phyloP scores from a whole-genome alignment of 306 rosid genomes.

The Abrus pulchellus region DNA sequence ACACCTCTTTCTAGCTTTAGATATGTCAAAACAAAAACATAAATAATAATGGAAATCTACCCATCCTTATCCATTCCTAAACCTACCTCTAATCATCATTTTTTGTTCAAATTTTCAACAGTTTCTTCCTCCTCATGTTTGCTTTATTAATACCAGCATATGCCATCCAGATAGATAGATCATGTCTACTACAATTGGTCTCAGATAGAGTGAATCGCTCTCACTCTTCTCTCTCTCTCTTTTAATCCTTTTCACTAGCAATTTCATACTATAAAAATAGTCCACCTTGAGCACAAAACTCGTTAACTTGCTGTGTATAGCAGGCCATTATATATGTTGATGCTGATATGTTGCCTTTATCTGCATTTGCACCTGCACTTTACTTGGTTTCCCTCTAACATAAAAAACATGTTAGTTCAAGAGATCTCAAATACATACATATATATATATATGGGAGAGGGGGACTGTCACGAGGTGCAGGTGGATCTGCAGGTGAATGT shows the following conservation, averaged over 20 bases:
- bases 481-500: conserved; percentile 74
- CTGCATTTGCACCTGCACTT: conserved; percentile 99
- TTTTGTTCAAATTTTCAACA: not conserved
- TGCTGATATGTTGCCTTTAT: conserved; percentile 65
- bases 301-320: not conserved
- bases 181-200: conserved; percentile 31
- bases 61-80: conserved; percentile 54
- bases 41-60: conserved; percentile 42
- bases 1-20: conserved; percentile 38
- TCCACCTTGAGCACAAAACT: not conserved
- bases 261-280: conserved; percentile 20
- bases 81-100: not conserved
- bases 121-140: not conserved
- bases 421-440: not conserved
- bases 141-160: conserved; percentile 31
- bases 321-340: not conserved
- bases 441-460: not conserved
- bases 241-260: not conserved
- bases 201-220: conserved; percentile 28
- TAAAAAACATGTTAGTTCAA: not conserved
- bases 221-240: not conserved
- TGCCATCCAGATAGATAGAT: conserved; percentile 27
- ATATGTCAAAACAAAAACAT: not conserved
- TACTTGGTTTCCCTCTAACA: conserved; percentile 13
- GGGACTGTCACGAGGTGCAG: conserved; percentile 65